These are phyloP conservation scores for Diaporthe sp. DNA, from an alignment of 2,329 filamentous ascomycete genomes.

Conservation along the genomic window DNA sequence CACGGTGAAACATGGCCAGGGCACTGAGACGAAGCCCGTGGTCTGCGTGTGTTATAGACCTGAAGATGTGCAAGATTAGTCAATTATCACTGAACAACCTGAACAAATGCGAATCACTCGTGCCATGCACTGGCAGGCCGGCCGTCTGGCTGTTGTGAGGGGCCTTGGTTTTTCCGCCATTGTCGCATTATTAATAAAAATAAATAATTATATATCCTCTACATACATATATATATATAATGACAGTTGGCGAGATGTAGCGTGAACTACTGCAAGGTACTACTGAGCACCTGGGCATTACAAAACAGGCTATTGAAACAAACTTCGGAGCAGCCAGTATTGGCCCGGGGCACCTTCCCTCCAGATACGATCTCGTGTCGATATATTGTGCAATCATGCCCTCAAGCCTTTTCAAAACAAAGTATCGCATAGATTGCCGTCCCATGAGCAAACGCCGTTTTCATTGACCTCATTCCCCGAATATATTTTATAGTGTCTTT, in stretches of 20 bases:
- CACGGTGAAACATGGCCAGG: slow-evolving; percentile 33
- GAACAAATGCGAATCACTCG: too few species aligned
- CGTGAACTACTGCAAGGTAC: not conserved
- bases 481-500: not conserved
- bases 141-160: too few species aligned
- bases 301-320: not conserved
- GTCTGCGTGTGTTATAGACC: not conserved
- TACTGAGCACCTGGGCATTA: not conserved
- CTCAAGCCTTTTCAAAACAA: not conserved
- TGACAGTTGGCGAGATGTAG: not conserved
- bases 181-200: too few species aligned
- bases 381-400: not conserved
- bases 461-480: not conserved
- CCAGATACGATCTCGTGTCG: not conserved
- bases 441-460: not conserved
- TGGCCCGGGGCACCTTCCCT: not conserved
- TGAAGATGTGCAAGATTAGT: too few species aligned
- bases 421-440: not conserved
- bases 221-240: not conserved
- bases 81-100: too few species aligned
- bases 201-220: too few species aligned
- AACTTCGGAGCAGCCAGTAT: not conserved
- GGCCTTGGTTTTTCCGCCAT: too few species aligned
- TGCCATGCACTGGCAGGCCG: too few species aligned
- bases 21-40: slow-evolving; percentile 6